Evolutionary conservation across 1,284 basidiomycete genomes (phyloP).

Genomic region (Cystobasidiaceae sp.): DNA sequence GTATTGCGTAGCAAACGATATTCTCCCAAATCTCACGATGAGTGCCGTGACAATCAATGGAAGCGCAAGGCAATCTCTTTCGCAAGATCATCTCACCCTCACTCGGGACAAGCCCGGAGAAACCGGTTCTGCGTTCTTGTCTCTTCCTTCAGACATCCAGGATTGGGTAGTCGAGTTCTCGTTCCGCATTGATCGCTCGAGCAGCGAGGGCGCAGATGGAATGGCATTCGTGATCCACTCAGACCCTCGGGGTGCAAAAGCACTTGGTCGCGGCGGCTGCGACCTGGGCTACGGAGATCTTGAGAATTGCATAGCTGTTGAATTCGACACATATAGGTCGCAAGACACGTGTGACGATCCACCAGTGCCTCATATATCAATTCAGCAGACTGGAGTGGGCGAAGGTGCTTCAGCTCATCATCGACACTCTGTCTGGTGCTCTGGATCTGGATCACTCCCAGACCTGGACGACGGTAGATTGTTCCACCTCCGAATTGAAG

Average conservation of each 20-base stretch:
- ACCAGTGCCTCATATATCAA: constrained; percentile 20
- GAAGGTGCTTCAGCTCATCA: constrained; percentile 4
- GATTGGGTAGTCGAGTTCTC: neutral
- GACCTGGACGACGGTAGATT: constrained; percentile 9
- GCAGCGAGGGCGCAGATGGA: constrained; percentile 12
- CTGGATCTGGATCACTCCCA: neutral
- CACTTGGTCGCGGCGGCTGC: constrained; percentile 24
- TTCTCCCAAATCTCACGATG: neutral
- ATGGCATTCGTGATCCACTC: constrained; percentile 23
- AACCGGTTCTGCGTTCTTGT: constrained; percentile 15
- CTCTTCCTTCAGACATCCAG: neutral
- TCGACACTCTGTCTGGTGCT: constrained; percentile 9
- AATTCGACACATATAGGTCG: constrained; percentile 25
- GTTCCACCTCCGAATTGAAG: neutral
- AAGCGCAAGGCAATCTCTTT: neutral
- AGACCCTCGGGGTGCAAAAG: neutral
- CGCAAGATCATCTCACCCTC: neutral
- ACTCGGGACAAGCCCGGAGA: constrained; percentile 2
- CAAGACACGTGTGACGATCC: constrained; percentile 23
- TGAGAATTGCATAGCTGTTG: constrained; percentile 2
- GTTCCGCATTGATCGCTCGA: neutral
- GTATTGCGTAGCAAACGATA: no score
- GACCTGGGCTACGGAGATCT: constrained; percentile 24
- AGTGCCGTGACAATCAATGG: neutral
- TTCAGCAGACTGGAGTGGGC: neutral